Base-by-base conservation (phyloP, 495 filamentous ascomycete species). In the Penicillium angulare region DNA sequence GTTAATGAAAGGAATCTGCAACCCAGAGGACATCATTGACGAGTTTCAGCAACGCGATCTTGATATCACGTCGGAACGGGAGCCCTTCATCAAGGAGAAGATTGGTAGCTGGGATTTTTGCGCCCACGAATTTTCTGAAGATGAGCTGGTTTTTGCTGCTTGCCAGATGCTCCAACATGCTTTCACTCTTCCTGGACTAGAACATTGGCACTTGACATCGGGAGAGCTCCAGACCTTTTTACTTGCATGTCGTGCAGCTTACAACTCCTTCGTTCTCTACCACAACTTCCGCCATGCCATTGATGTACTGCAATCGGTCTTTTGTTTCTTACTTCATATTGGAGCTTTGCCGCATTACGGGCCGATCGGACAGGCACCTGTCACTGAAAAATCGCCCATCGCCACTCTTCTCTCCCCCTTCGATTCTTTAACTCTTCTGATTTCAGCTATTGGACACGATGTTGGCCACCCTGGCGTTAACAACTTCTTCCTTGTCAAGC, bases 261-360 rank as follows among this genome's bases (percentile, higher is more conserved):
- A 98, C 71, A 96, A 97, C 62, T 83, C 80, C 42, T 95, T 96
- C 65, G 90, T 98, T 31, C 88, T 92, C n/a, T 98, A 97, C 61
- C 93, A 98, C 72, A 98, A 98, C 65, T 98, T 97, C 68, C 89
- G 93, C 41, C 93, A 98, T 66, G 93, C 95, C 6, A 84, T 93
- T 43, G 93, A 98, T 73, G 93, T 98, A 32, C 77, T 97, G 58
- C 93, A 98, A 69, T 95, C 93, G 3, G 79, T 88, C 32, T 98
- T 97, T 67, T 85, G 86, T 70, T 95, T 96, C 61, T 78, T 98
- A n/a, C 75, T 97, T 43, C 80, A 82, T 36, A 85, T 97, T 36
- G 87, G 88, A 33, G 81, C 84, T 6, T 70, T 96, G 39, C 88
- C 92, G 13, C 77, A 84, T 3, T 90, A 88, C 66, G 51, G 62